Evolutionary conservation across 306 rosid species (phyloP).

Genomic region (Rosa rugosa): DNA sequence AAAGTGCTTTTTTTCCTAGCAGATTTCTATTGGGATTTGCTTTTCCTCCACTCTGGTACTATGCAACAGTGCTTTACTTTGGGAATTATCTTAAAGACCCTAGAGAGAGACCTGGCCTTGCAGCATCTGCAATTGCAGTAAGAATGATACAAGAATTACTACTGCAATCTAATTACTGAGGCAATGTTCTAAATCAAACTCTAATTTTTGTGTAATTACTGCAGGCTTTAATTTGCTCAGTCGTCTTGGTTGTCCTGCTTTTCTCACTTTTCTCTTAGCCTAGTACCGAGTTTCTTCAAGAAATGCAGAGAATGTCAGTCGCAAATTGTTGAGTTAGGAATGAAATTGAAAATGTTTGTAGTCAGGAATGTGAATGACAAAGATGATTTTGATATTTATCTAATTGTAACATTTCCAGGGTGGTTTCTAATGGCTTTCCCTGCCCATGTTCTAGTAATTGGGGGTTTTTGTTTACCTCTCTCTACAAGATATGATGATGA

Average conservation of each 20-base stretch:
- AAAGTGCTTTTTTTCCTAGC: neutral
- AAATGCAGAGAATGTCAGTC: neutral
- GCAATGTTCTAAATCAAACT: neutral
- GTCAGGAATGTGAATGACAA: neutral
- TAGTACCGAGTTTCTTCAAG: neutral
- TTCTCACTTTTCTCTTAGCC: conserved; percentile 21
- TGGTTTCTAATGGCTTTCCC: neutral
- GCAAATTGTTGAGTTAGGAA: neutral
- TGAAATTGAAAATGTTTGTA: neutral
- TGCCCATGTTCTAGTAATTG: neutral
- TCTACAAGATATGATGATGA: neutral
- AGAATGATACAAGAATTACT: neutral
- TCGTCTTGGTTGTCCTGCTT: conserved; percentile 27
- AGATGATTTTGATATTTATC: neutral
- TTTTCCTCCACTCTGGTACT: conserved; percentile 41
- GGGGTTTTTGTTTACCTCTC: neutral
- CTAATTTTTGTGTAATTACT: neutral
- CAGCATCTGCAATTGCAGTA: conserved; percentile 48
- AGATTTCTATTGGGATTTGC: conserved; percentile 43
- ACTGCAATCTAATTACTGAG: neutral
- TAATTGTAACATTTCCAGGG: neutral
- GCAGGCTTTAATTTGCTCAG: conserved; percentile 40
- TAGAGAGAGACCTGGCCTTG: conserved; percentile 43
- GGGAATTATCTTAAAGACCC: conserved; percentile 33
- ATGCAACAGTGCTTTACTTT: conserved; percentile 33